Base-by-base conservation (phyloP, 2,329 filamentous ascomycete genomes). In the Beauveria pseudobassiana region DNA sequence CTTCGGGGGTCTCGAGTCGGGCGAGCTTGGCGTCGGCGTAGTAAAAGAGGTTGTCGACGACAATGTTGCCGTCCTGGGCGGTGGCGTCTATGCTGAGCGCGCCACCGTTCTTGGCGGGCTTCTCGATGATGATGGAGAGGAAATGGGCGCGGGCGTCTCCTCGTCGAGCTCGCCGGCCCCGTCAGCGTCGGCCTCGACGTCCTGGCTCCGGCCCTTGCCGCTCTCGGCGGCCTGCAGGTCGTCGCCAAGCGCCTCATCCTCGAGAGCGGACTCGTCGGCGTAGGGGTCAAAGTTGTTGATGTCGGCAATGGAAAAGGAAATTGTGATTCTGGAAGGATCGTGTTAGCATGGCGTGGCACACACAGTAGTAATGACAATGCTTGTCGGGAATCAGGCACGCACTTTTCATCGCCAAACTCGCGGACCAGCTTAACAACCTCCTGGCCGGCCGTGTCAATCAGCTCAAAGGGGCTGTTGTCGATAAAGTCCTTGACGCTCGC, bases 1-100 rank as follows among this genome's bases (percentile, higher is more conserved):
- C 83, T 71, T 96, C 91, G 66, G 91, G 87, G 56, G 82, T 87
- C 70, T 87, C 80, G 65, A 89, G 86, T 72, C 91, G 86, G 48
- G 93, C 91, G 66, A 96, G 79, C 63, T 89, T 87, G 64, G 88
- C 81, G 68, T 93, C 87, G 69, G 85, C 81, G 80, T 91, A 96
- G 82, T 91, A 93, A 76, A 89, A 92, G 70, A 98, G 85, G 78
- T 95, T 93, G 74, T 97, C 90, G 71, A 98, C 88, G 69, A 91
- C 81, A 74, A 98, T 88, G 73, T 87, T 81, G 69, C 93, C 92
- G 68, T 96, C 90, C 77, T 95, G 89, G 38, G 91, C 91, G 64
- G 89, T 81, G 63, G 92, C 89, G 75, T 96, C 91, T 69, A 99
- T 87, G 76, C 89, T 87, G 66, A 99, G 83, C 30, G 91, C 91